These are phyloP conservation scores for Thermochaetoides dissita DNA, from an alignment of 2,329 filamentous ascomycete genomes.

Conservation along the genomic window DNA sequence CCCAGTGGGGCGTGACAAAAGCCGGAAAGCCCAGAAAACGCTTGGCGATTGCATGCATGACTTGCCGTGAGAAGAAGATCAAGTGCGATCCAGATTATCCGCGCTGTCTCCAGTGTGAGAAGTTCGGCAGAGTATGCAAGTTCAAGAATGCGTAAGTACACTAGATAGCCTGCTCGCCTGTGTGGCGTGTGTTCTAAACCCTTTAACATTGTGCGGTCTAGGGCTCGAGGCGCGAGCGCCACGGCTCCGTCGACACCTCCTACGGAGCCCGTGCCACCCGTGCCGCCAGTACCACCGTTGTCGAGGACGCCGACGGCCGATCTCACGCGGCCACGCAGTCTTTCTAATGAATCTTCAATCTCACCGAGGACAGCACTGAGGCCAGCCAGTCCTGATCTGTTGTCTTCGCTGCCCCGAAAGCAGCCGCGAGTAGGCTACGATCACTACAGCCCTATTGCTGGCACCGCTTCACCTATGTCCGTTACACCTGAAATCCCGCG, in stretches of 20 bases:
- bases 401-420: slow-evolving; percentile 28
- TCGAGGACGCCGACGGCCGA: slow-evolving; percentile 27
- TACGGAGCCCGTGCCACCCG: slow-evolving; percentile 24
- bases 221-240: slow-evolving; percentile 44
- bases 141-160: slow-evolving; percentile 69
- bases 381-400: slow-evolving; percentile 19
- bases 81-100: slow-evolving; percentile 84
- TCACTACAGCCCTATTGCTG: slow-evolving; percentile 25
- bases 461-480: slow-evolving; percentile 20
- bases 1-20: slow-evolving; percentile 87
- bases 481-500: slow-evolving; percentile 25
- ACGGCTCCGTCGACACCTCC: slow-evolving; percentile 39
- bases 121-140: slow-evolving; percentile 73
- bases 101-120: slow-evolving; percentile 82
- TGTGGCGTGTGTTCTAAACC: too few species aligned
- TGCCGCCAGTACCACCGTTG: too few species aligned
- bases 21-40: slow-evolving; percentile 86
- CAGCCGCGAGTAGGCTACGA: slow-evolving; percentile 35
- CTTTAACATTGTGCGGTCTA: slow-evolving; percentile 14
- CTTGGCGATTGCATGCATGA: slow-evolving; percentile 81
- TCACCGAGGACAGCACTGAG: slow-evolving; percentile 31
- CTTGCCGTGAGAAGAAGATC: slow-evolving; percentile 93
- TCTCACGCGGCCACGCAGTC: slow-evolving; percentile 26
- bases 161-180: not conserved
- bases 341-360: slow-evolving; percentile 30